phyloP scores from a whole-genome alignment of 2,329 filamentous ascomycete species.

The Fusarium albidum region DNA sequence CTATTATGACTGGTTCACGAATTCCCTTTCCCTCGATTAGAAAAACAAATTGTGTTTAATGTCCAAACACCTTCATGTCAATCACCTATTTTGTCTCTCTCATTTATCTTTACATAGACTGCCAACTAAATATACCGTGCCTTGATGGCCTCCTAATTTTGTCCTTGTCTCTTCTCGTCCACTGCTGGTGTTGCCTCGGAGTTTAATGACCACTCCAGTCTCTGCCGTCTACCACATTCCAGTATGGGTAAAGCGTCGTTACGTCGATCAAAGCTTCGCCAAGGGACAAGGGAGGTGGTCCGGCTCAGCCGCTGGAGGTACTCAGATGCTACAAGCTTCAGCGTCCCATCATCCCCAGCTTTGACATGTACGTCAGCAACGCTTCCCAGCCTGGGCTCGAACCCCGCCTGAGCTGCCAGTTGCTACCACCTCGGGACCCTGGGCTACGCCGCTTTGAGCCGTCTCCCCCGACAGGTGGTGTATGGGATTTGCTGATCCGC shows the following conservation, averaged over 20 bases:
- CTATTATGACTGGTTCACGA: slow-evolving; percentile 20
- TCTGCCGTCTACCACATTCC: slow-evolving; percentile 7
- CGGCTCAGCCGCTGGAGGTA: neutral
- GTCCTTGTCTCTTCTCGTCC: neutral
- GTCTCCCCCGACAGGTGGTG: neutral
- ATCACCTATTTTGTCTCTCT: too few relatives aligned
- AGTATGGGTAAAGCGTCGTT: slow-evolving; percentile 1
- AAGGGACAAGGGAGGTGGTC: neutral
- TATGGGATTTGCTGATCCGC: neutral
- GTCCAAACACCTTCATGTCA: neutral
- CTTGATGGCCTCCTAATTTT: too few relatives aligned
- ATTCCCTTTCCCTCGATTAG: slow-evolving; percentile 16
- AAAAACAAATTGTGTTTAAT: neutral
- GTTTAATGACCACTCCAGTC: neutral
- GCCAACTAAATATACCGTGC: too few relatives aligned
- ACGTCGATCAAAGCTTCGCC: neutral
- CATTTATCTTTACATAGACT: too few relatives aligned
- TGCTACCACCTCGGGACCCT: neutral
- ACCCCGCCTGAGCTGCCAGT: neutral
- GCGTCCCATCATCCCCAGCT: neutral
- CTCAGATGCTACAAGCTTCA: neutral
- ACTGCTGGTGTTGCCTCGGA: neutral
- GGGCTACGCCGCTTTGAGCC: neutral
- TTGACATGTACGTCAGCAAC: slow-evolving; percentile 3
- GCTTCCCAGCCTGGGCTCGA: neutral